phyloP scores from a whole-genome alignment of 2,329 filamentous ascomycete species.

The Lomentospora prolificans region DNA sequence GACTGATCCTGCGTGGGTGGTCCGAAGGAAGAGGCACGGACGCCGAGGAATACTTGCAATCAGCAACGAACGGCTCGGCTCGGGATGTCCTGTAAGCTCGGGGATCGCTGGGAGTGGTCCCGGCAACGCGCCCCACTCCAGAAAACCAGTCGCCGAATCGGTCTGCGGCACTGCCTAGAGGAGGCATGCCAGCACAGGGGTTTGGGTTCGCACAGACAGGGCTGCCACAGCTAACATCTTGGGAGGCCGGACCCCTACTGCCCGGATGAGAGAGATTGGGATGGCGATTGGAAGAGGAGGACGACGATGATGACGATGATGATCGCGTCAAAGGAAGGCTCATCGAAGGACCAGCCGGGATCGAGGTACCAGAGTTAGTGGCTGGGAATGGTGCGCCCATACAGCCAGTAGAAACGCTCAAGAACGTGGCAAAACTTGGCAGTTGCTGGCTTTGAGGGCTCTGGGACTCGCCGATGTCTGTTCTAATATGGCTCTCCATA shows the following conservation, averaged over 20 bases:
- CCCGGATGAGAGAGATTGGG: not conserved
- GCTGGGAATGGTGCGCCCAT: not conserved
- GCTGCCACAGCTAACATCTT: not conserved
- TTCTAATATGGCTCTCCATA: not conserved
- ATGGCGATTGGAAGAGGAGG: not conserved
- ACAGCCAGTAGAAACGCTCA: not conserved
- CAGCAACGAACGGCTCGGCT: not conserved
- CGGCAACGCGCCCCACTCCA: not conserved
- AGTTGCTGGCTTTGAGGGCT: not conserved
- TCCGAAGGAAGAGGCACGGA: not conserved
- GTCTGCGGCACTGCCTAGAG: not conserved
- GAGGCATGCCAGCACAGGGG: not conserved
- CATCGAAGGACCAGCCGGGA: not conserved
- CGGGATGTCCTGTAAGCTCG: not conserved
- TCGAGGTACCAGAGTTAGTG: not conserved
- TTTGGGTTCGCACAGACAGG: not conserved
- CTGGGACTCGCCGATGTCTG: not conserved
- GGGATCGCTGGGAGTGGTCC: not conserved
- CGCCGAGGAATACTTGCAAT: not conserved
- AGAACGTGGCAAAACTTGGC: not conserved
- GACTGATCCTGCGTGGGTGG: conserved; percentile 1
- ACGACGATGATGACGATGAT: not conserved
- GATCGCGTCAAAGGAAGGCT: not conserved
- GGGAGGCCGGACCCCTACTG: not conserved
- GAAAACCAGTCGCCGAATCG: conserved; percentile 5